A percentile compares a stretch with the other conserved stretches of the same genome.
Conservation (phyloP, 805 yeast genomes). For the Kurtzmaniella fragi region DNA sequence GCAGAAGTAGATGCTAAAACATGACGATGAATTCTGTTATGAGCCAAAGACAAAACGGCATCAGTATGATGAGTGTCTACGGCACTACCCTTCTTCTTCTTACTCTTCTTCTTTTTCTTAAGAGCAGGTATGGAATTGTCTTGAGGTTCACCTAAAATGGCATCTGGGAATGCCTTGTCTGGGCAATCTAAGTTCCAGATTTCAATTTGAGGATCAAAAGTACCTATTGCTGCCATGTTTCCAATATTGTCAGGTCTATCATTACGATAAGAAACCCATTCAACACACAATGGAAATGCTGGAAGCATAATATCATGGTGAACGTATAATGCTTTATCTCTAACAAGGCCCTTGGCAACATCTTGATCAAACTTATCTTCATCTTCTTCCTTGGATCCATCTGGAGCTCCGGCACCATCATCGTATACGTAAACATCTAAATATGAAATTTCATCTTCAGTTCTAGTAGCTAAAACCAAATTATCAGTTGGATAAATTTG, state of each 20-base stretch:
- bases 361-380: constrained; percentile 66
- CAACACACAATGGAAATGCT: constrained; percentile 93
- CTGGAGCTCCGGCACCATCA: constrained; percentile 84
- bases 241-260: constrained; percentile 52
- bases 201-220: constrained; percentile 96
- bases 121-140: constrained; percentile 38
- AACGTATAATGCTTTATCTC: constrained; percentile 77
- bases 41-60: constrained; percentile 84
- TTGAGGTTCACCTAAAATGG: constrained; percentile 75
- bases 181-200: constrained; percentile 92
- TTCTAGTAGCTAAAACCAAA: constrained; percentile 83
- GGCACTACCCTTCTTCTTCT: constrained; percentile 45
- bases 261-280: constrained; percentile 84
- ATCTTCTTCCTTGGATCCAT: constrained; percentile 60
- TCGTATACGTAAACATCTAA: constrained; percentile 93
- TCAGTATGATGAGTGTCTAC: constrained; percentile 81
- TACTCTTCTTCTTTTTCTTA: constrained; percentile 41
- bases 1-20: constrained; percentile 94
- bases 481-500: constrained; percentile 90
- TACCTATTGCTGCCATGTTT: constrained; percentile 93
- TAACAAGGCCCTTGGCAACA: constrained; percentile 63
- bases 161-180: constrained; percentile 92
- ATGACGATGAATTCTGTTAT: constrained; percentile 75
- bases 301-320: constrained; percentile 98
- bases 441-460: constrained; percentile 92